These are phyloP conservation scores for Microcyclospora tardicrescens DNA, from an alignment of 2,329 filamentous ascomycete species.

Conservation along the genomic window DNA sequence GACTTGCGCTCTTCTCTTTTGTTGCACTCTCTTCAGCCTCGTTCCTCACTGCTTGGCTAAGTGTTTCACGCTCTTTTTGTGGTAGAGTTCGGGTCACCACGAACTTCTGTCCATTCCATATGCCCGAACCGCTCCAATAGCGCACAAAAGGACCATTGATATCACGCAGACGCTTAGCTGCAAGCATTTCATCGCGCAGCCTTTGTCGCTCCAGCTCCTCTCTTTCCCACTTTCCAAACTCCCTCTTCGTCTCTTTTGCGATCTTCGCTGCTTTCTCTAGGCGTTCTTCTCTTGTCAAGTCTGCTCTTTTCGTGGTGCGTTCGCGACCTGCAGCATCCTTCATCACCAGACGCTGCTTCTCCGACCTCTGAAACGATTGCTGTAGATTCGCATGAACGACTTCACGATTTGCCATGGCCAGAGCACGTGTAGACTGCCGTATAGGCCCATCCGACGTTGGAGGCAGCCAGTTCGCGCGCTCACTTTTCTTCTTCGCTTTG, in stretches of 20 bases:
- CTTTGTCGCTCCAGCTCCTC: conserved; percentile 81
- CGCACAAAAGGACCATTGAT: conserved; percentile 81
- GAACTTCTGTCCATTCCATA: conserved; percentile 65
- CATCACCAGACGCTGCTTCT: conserved; percentile 56
- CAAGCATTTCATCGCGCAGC: conserved; percentile 67
- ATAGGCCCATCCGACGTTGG: conserved; percentile 48
- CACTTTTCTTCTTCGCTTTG: conserved; percentile 52
- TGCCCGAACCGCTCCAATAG: conserved; percentile 83
- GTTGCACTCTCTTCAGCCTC: conserved; percentile 8
- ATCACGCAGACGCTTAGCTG: conserved; percentile 74
- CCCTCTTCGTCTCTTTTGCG: conserved; percentile 69
- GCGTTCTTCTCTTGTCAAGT: conserved; percentile 77
- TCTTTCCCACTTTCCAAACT: conserved; percentile 85
- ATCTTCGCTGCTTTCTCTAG: conserved; percentile 37
- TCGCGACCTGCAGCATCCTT: conserved; percentile 44
- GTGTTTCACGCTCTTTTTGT: no score
- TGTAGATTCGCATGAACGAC: conserved; percentile 55
- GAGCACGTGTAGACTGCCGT: conserved; percentile 48
- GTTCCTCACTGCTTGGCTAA: conserved; percentile 12
- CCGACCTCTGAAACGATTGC: conserved; percentile 55
- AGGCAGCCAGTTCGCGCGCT: conserved; percentile 57
- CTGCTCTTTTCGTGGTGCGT: conserved; percentile 63
- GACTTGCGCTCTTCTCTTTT: conserved; percentile 1
- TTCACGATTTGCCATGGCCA: conserved; percentile 49
- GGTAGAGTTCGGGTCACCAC: conserved; percentile 33